Percentiles rank a stretch among this genome's conserved stretches.
phyloP scores from a whole-genome alignment of 306 rosid genomes.

The Dryas octopetala region DNA sequence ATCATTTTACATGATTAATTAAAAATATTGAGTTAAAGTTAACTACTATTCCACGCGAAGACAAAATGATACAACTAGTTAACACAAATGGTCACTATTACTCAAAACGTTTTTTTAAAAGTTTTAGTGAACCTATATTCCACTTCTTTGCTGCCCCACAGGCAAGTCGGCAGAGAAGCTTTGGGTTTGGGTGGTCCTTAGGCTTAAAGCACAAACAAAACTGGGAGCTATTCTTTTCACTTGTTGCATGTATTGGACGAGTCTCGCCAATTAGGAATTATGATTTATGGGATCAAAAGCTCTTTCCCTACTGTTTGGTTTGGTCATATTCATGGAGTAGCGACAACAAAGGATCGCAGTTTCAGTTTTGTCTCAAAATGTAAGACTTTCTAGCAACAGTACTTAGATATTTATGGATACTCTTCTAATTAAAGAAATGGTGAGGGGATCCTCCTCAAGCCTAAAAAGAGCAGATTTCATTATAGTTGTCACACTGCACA shows the following conservation, averaged over 20 bases:
- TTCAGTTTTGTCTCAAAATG: too few species aligned
- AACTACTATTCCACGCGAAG: too few species aligned
- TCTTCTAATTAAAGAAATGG: too few species aligned
- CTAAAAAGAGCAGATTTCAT: neutral
- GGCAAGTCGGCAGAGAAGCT: too few species aligned
- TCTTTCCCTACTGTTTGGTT: neutral
- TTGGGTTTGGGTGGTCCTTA: neutral
- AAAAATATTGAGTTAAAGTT: too few species aligned
- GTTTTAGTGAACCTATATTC: too few species aligned
- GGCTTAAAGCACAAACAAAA: neutral
- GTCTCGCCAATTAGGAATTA: neutral
- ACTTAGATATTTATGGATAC: neutral
- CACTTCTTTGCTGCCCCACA: too few species aligned
- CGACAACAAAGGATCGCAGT: neutral
- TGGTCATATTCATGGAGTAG: constrained; percentile 2
- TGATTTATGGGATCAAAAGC: neutral
- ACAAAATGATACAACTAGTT: too few species aligned
- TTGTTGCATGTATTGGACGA: neutral
- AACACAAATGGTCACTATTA: too few species aligned
- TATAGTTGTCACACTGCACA: neutral
- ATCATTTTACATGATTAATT: too few species aligned
- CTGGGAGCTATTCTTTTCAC: neutral
- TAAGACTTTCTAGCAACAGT: neutral
- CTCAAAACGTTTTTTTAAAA: too few species aligned
- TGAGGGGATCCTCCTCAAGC: neutral